Conservation (phyloP, 805 yeast genomes). For the Barnettozyma botsteinii region DNA sequence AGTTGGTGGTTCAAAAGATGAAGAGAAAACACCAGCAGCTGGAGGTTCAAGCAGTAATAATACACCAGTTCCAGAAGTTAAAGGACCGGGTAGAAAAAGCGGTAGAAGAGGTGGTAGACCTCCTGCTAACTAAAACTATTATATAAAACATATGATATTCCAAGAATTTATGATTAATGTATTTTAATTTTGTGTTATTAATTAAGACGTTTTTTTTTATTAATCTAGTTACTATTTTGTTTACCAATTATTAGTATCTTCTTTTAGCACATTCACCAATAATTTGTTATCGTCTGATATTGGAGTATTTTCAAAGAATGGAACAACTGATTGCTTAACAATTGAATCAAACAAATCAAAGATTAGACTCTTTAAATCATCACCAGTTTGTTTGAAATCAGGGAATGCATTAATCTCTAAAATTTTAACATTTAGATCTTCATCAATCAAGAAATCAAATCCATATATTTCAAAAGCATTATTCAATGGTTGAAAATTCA, state of each 20-base stretch:
- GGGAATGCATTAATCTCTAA: slow-evolving; percentile 93
- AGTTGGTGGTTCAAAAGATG: slow-evolving; percentile 12
- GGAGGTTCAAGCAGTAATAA: slow-evolving; percentile 11
- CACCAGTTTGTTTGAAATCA: slow-evolving; percentile 95
- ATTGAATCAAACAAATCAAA: slow-evolving; percentile 59
- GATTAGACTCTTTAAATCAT: slow-evolving; percentile 58
- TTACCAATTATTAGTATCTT: slow-evolving; percentile 33
- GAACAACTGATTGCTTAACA: slow-evolving; percentile 42
- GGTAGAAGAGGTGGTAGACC: slow-evolving; percentile 17
- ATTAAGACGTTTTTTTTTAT: neutral
- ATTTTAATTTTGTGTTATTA: neutral
- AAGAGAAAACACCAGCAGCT: slow-evolving; percentile 17
- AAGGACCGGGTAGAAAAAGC: slow-evolving; percentile 17
- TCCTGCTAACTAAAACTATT: neutral
- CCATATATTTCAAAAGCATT: slow-evolving; percentile 89
- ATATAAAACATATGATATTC: no score
- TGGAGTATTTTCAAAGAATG: slow-evolving; percentile 31
- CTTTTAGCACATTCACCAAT: slow-evolving; percentile 37
- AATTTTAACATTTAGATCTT: slow-evolving; percentile 46
- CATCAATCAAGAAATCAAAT: slow-evolving; percentile 75
- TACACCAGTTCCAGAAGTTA: slow-evolving; percentile 11
- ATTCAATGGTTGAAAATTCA: slow-evolving; percentile 75
- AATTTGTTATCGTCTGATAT: slow-evolving; percentile 9
- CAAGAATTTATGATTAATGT: slow-evolving; percentile 1
- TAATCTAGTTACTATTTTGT: no score